Evolutionary conservation across 2,329 filamentous ascomycete species (phyloP).

Genomic region (Cordyceps javanica): DNA sequence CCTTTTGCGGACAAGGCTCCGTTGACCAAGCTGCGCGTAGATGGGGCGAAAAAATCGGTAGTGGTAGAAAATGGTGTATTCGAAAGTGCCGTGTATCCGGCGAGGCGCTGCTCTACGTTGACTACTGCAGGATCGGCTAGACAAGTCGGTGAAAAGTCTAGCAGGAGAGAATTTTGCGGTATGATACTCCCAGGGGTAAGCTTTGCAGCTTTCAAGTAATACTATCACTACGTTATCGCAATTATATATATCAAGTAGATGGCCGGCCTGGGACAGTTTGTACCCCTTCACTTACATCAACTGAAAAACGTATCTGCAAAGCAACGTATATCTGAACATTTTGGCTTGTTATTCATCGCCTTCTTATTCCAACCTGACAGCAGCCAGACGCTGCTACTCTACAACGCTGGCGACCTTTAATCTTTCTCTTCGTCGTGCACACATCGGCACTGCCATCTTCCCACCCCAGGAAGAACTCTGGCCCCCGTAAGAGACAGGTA

Average conservation of each 20-base stretch:
- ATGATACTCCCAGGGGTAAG: no score
- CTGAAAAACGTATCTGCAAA: background rate
- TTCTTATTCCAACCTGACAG: background rate
- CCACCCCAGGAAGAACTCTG: constrained; percentile 14
- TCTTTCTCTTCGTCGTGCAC: background rate
- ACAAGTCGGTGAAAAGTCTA: background rate
- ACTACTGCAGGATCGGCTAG: background rate
- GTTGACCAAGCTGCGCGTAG: background rate
- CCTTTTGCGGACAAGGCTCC: background rate
- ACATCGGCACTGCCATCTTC: constrained; percentile 8
- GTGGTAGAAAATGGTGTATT: background rate
- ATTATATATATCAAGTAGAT: background rate
- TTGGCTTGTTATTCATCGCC: background rate
- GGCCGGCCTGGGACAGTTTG: background rate
- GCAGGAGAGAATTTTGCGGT: background rate
- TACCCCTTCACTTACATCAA: background rate
- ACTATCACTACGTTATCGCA: background rate
- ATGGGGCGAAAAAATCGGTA: background rate
- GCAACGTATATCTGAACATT: background rate
- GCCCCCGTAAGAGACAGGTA: constrained; percentile 13
- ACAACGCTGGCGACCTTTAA: constrained; percentile 12
- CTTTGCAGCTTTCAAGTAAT: background rate
- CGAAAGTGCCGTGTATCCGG: background rate
- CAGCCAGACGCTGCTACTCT: constrained; percentile 4
- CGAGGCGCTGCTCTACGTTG: background rate